These are phyloP conservation scores for Colletotrichum cordylinicola DNA, from an alignment of 2,329 filamentous ascomycete species.

Conservation along the genomic window DNA sequence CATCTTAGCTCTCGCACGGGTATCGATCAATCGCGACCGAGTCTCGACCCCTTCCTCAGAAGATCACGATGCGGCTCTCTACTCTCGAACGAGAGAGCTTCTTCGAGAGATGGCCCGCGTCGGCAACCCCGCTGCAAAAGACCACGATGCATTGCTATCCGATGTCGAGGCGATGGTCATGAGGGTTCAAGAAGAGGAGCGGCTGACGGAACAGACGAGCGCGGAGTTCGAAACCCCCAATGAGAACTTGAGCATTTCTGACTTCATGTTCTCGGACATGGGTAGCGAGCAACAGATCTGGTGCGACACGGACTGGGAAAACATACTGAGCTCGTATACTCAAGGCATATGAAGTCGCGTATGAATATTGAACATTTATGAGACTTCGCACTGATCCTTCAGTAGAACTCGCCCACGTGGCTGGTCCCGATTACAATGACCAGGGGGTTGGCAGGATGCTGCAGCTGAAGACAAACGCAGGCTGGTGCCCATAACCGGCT, in stretches of 20 bases:
- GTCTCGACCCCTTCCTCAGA: background rate
- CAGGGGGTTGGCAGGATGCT: too few relatives aligned
- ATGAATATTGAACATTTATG: too few relatives aligned
- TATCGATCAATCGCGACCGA: background rate
- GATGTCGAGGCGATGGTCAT: slow-evolving; percentile 22
- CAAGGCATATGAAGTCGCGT: background rate
- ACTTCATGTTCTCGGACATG: background rate
- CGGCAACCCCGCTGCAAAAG: slow-evolving; percentile 18
- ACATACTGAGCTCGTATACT: slow-evolving; percentile 3
- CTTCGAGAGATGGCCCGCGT: slow-evolving; percentile 18
- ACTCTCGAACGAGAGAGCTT: slow-evolving; percentile 1
- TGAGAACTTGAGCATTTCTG: background rate
- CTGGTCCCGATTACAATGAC: too few relatives aligned
- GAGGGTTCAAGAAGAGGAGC: background rate
- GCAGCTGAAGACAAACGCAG: too few relatives aligned
- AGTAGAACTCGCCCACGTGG: too few relatives aligned
- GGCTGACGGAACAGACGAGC: fast-evolving
- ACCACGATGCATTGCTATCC: slow-evolving; percentile 18
- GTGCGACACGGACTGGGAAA: slow-evolving; percentile 8
- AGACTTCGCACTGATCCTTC: too few relatives aligned
- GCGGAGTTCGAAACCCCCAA: background rate
- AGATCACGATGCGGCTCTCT: slow-evolving; percentile 2
- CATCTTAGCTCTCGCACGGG: slow-evolving; percentile 22
- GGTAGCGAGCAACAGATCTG: background rate
- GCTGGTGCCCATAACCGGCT: too few relatives aligned